Conservation (phyloP, 2,329 filamentous ascomycete species). For the Fusarium sacchari region DNA sequence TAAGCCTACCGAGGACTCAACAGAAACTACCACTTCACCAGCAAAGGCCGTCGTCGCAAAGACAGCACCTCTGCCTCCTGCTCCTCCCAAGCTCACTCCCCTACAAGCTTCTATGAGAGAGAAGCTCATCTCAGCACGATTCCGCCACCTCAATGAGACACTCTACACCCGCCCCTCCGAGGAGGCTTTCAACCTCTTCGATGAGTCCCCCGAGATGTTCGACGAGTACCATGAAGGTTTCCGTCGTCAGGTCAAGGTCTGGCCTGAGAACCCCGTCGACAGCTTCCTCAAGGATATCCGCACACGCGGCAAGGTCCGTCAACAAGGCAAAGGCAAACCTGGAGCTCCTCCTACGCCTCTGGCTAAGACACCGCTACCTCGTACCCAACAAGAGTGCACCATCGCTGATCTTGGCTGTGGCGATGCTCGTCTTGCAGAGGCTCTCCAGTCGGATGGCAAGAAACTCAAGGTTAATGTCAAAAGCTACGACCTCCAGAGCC, state of each 20-base stretch:
- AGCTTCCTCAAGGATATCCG: constrained; percentile 80
- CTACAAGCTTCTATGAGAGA: constrained; percentile 94
- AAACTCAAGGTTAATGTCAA: constrained; percentile 78
- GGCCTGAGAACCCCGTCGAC: constrained; percentile 97
- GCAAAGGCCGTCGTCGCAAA: constrained; percentile 39
- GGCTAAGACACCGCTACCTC: constrained; percentile 67
- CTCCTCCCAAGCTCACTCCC: constrained; percentile 78
- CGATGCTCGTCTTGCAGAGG: constrained; percentile 82
- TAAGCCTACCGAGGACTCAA: constrained; percentile 26
- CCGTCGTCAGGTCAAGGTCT: constrained; percentile 91
- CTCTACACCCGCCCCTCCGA: constrained; percentile 91
- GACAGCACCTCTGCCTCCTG: constrained; percentile 51
- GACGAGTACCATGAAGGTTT: constrained; percentile 96
- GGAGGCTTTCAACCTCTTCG: constrained; percentile 85
- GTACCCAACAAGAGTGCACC: constrained; percentile 76
- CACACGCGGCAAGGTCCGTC: constrained; percentile 67
- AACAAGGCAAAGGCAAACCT: constrained; percentile 46
- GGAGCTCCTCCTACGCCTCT: constrained; percentile 42
- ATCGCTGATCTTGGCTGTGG: constrained; percentile 95
- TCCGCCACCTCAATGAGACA: constrained; percentile 96
- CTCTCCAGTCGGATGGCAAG: constrained; percentile 70
- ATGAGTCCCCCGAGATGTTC: constrained; percentile 90
- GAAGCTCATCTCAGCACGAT: constrained; percentile 93
- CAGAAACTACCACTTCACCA: constrained; percentile 20
- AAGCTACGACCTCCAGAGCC: constrained; percentile 88